Conservation (phyloP, 2,329 filamentous ascomycete genomes). For the Clonostachys rosea region DNA sequence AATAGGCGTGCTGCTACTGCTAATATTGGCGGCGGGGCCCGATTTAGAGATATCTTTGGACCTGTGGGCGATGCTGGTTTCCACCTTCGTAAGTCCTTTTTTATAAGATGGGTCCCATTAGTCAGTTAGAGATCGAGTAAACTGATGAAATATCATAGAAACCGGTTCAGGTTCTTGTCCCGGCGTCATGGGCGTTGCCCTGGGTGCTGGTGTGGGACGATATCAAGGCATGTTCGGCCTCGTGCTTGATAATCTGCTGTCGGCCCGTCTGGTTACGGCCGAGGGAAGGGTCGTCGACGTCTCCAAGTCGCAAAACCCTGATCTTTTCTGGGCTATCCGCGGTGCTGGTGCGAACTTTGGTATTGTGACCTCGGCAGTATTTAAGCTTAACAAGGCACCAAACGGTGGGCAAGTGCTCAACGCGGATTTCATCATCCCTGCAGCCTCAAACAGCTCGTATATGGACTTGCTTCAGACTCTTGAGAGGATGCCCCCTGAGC, state of each 20-base stretch:
- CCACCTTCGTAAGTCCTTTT: background rate
- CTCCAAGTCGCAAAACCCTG: conserved; percentile 26
- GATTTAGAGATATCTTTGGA: conserved; percentile 2
- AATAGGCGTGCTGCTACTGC: background rate
- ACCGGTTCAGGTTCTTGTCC: conserved; percentile 28
- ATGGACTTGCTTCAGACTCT: background rate
- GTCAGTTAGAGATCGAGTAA: background rate
- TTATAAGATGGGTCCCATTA: background rate
- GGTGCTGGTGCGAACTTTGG: conserved; percentile 53
- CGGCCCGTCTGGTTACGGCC: conserved; percentile 41
- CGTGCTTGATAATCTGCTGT: conserved; percentile 41
- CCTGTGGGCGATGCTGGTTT: background rate
- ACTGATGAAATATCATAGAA: background rate
- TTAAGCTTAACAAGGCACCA: conserved; percentile 11
- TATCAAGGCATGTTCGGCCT: conserved; percentile 45
- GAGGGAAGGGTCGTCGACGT: conserved; percentile 31
- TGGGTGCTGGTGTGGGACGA: conserved; percentile 49
- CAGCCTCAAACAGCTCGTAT: background rate
- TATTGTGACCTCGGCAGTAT: conserved; percentile 26
- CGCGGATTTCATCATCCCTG: background rate
- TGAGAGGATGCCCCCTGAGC: background rate
- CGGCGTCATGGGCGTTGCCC: conserved; percentile 35
- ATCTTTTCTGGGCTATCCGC: conserved; percentile 39
- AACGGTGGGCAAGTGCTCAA: background rate
- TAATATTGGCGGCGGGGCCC: conserved; percentile 4